phyloP scores from a whole-genome alignment of 2,329 filamentous ascomycete genomes.

The Aspergillus aculeatus region DNA sequence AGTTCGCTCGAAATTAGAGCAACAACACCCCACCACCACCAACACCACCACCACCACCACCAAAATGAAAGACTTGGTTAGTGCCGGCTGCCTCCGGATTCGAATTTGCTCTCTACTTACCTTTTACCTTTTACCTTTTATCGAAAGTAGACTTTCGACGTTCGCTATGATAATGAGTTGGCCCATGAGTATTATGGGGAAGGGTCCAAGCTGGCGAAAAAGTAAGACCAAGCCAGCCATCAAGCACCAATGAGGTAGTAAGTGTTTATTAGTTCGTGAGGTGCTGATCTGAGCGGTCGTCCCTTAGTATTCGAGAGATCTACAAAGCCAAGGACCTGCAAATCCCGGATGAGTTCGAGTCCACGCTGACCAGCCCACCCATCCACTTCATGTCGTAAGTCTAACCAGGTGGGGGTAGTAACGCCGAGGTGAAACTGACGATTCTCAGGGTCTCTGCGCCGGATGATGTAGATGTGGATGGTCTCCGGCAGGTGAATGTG shows the following conservation, averaged over 20 bases:
- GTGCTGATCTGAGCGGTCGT: neutral
- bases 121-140: no score
- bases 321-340: slow-evolving; percentile 17
- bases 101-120: neutral
- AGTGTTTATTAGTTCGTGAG: neutral
- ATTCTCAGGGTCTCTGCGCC: slow-evolving; percentile 6
- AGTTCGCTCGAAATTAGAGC: no score
- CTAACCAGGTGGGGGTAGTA: neutral
- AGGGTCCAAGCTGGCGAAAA: slow-evolving; percentile 10
- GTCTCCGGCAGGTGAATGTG: slow-evolving; percentile 9
- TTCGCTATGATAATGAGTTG: slow-evolving; percentile 20
- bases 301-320: neutral
- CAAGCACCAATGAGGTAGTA: no score
- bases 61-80: neutral
- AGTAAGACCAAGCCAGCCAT: slow-evolving; percentile 1
- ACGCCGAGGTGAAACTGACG: neutral
- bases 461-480: slow-evolving; percentile 15
- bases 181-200: slow-evolving; percentile 21
- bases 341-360: slow-evolving; percentile 20
- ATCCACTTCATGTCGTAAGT: slow-evolving; percentile 6
- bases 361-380: slow-evolving; percentile 18
- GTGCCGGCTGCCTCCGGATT: neutral
- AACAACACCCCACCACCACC: neutral
- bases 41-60: no score
- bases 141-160: slow-evolving; percentile 16